Evolutionary conservation across 208 protist genomes (phyloP).

Genomic region (Crithidia fasciculata): DNA sequence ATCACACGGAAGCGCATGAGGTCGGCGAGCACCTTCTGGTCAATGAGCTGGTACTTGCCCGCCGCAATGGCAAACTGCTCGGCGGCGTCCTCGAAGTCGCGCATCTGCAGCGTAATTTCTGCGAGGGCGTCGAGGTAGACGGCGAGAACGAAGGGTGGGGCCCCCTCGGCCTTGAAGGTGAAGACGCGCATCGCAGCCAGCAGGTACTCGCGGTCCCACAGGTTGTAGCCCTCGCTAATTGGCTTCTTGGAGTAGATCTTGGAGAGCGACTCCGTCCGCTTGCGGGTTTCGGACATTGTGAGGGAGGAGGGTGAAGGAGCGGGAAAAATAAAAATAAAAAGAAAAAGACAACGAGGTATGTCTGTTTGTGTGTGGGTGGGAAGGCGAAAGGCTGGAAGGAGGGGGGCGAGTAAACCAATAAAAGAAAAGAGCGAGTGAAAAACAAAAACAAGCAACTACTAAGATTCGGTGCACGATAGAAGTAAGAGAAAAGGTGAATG

Average conservation of each 20-base stretch:
- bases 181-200: conserved; percentile 89
- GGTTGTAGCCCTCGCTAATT: conserved; percentile 87
- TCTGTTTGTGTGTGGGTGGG: no score
- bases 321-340: background rate
- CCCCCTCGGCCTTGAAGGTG: conserved; percentile 88
- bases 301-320: background rate
- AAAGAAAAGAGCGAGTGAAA: background rate
- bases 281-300: conserved; percentile 66
- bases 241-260: conserved; percentile 86
- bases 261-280: conserved; percentile 88
- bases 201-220: conserved; percentile 91
- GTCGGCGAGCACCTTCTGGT: conserved; percentile 75
- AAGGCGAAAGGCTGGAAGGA: background rate
- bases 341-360: conserved; percentile 5
- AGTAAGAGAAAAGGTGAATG: no score
- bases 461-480: background rate
- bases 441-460: conserved; percentile 6
- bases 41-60: conserved; percentile 84
- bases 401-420: no score
- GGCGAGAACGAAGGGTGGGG: conserved; percentile 85
- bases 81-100: conserved; percentile 78
- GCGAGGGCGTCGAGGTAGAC: conserved; percentile 84
- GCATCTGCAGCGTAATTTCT: conserved; percentile 81
- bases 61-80: conserved; percentile 79
- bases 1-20: conserved; percentile 80